phyloP scores from a whole-genome alignment of 2,329 filamentous ascomycete species.

The Nothophaeocryptopus gaeumannii region DNA sequence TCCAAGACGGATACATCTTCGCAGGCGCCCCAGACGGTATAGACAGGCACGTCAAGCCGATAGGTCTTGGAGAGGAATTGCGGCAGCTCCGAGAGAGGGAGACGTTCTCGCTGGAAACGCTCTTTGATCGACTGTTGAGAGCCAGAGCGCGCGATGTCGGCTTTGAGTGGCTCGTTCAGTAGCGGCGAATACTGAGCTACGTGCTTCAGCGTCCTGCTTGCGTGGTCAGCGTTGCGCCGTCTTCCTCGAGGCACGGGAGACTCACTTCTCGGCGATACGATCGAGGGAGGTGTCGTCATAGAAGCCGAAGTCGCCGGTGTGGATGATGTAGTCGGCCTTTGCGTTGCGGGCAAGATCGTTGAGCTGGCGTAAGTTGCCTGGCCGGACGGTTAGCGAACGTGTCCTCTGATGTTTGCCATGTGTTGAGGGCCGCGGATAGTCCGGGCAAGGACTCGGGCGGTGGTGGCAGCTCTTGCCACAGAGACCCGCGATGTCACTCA shows the following conservation, averaged over 20 bases:
- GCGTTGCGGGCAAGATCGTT: conserved; percentile 96
- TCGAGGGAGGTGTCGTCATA: conserved; percentile 96
- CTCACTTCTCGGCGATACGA: conserved; percentile 95
- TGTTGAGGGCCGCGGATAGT: not conserved
- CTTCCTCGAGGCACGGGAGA: conserved; percentile 15
- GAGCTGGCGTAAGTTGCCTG: conserved; percentile 90
- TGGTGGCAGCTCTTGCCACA: too few species aligned
- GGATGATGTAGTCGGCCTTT: conserved; percentile 94
- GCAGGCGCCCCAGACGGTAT: conserved; percentile 98
- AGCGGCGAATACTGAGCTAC: conserved; percentile 97
- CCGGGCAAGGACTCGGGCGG: too few species aligned
- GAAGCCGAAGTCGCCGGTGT: conserved; percentile 98
- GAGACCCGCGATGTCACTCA: conserved; percentile 26
- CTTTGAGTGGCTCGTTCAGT: conserved; percentile 72
- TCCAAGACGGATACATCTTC: conserved; percentile 97
- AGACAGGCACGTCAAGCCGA: conserved; percentile 92
- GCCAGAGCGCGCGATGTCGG: conserved; percentile 64
- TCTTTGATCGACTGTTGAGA: conserved; percentile 72
- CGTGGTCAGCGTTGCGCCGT: too few species aligned
- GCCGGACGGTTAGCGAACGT: not conserved
- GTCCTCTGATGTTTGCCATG: not conserved
- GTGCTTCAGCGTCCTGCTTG: conserved; percentile 82
- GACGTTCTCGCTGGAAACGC: conserved; percentile 74
- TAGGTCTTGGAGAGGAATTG: conserved; percentile 83
- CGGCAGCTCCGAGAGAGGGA: conserved; percentile 88